Base-by-base conservation (phyloP, 257 asterid genomes). In the Ehretia macrophylla region DNA sequence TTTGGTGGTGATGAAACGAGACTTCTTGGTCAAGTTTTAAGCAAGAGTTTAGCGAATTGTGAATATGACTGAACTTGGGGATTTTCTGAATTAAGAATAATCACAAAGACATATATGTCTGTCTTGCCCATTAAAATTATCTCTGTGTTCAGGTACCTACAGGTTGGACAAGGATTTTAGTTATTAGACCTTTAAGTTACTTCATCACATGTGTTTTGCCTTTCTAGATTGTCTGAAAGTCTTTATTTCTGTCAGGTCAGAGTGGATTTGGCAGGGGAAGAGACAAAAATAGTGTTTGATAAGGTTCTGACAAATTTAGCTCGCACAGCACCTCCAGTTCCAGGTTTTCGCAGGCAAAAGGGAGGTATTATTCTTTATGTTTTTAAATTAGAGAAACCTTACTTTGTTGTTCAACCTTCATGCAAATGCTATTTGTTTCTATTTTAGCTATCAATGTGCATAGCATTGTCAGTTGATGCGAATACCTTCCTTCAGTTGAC, bases 311-410 rank as follows among this genome's bases (percentile, higher is more conserved):
- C 77, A 60, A 86, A 72, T 66, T 72, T 89, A 63, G 95, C 89
- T 14, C 77, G 82, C 35, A 44, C 91, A 47, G 95, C 94, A 39
- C 97, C 94, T 20, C 97, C 97, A 8, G 77, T 89, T 71, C 94
- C 95, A 40, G 97, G 97, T 13, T 89, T 89, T 64, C 94, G 97
- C 58, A 64, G 79, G 68, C 83, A 77, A 38, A 89, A 84, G 62
- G 94, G 95, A 84, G 95, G 97, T 87, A 77, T 40, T 45, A 16
- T n/a, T 69, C 55, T 61, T 18, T 13, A 10, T 8, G 12, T 16
- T 58, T 17, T 65, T 42, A 50, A 45, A 20, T 59, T n/a, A 16
- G 46, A 65, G 40, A 32, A 53, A 68, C 22, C 53, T 65, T 3
- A 27, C 6, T 6, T 6, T 27, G 3, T 27, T 27, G 35, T 27